These are phyloP conservation scores for Hibiscus trionum DNA, from an alignment of 345 rosid genomes.

Conservation along the genomic window DNA sequence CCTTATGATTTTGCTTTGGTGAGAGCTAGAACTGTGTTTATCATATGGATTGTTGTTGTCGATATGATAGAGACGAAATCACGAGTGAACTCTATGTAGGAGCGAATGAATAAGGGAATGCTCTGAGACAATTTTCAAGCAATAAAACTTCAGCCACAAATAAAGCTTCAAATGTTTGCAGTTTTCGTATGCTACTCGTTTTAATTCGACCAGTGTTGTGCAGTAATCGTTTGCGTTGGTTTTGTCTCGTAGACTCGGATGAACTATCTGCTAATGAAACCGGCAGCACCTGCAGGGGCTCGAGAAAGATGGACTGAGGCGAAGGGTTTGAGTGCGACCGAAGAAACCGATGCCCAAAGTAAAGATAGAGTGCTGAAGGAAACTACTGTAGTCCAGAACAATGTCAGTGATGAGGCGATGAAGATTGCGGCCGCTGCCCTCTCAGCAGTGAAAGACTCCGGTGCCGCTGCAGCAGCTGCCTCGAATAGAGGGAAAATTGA, in stretches of 20 bases:
- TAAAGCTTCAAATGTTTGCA: constrained; percentile 35
- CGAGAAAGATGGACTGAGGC: background rate
- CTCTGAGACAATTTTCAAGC: constrained; percentile 22
- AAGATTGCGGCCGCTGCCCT: constrained; percentile 70
- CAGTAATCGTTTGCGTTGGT: background rate
- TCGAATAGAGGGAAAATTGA: constrained; percentile 63
- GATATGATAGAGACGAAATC: background rate
- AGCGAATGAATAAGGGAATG: constrained; percentile 57
- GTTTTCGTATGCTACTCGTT: background rate
- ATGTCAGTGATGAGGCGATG: constrained; percentile 51
- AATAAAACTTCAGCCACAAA: constrained; percentile 22
- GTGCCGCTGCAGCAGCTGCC: constrained; percentile 59
- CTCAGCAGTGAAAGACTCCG: constrained; percentile 70
- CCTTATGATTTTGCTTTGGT: background rate
- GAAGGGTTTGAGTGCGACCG: background rate
- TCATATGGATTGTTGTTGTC: background rate
- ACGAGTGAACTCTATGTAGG: constrained; percentile 49
- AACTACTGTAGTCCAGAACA: constrained; percentile 21
- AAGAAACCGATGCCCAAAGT: constrained; percentile 11
- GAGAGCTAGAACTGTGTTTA: background rate
- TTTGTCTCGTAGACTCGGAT: constrained; percentile 29
- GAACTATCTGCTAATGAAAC: constrained; percentile 24
- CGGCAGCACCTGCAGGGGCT: constrained; percentile 10
- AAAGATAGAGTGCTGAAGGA: constrained; percentile 19
- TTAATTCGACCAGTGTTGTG: background rate